Conservation (phyloP, 148 eudicot species). For the Beta vulgaris region DNA sequence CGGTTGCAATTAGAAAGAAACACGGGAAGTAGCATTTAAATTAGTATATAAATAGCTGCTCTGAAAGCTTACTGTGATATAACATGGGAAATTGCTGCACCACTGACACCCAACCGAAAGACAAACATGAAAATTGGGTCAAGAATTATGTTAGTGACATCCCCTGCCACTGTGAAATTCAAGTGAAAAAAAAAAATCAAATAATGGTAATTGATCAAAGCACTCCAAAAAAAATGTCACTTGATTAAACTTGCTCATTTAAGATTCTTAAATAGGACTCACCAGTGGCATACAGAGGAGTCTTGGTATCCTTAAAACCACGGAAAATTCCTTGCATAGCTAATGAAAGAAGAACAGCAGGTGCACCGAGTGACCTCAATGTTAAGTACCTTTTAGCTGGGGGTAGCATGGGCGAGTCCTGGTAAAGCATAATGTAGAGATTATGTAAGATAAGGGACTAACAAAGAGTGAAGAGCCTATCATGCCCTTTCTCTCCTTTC, state of each 20-base stretch:
- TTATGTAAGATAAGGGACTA: not conserved
- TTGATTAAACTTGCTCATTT: not conserved
- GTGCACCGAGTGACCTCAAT: slow-evolving; percentile 76
- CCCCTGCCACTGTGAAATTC: slow-evolving; percentile 57
- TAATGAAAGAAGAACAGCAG: slow-evolving; percentile 82
- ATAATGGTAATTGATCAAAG: not conserved
- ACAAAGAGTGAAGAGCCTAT: too few species aligned
- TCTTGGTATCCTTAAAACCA: slow-evolving; percentile 77
- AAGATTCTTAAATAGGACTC: too few species aligned
- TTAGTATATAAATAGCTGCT: not conserved
- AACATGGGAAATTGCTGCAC: slow-evolving; percentile 85
- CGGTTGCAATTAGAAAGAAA: too few species aligned
- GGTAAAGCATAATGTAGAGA: not conserved
- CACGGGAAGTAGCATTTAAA: not conserved
- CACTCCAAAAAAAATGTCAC: not conserved
- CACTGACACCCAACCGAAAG: slow-evolving; percentile 57
- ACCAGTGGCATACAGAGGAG: slow-evolving; percentile 80
- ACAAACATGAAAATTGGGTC: slow-evolving; percentile 68
- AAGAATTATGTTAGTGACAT: slow-evolving; percentile 55
- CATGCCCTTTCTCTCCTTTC: too few species aligned
- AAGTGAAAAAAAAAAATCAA: slow-evolving; percentile 8
- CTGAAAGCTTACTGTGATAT: slow-evolving; percentile 67
- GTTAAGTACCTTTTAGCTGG: slow-evolving; percentile 64
- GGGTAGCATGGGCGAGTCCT: slow-evolving; percentile 68
- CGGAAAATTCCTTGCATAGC: slow-evolving; percentile 92